Percentiles rank a stretch among this genome's conserved stretches.
These are phyloP conservation scores for Chimonanthus praecox DNA, from an alignment of 164 flowering plant species.

Conservation along the genomic window DNA sequence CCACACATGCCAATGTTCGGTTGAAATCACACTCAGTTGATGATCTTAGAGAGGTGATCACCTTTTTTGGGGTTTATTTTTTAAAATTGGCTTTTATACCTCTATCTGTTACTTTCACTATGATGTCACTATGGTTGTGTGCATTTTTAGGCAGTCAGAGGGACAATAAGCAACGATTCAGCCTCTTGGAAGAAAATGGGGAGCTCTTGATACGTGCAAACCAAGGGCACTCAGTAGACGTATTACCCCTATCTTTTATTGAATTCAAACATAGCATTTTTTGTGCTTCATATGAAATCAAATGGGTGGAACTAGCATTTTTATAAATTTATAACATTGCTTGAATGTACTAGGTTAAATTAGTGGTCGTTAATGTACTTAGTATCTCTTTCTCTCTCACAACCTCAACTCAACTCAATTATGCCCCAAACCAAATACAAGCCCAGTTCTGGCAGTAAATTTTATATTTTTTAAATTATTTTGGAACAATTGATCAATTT, in stretches of 20 bases:
- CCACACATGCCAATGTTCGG: slow-evolving; percentile 66
- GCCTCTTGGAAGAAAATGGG: slow-evolving; percentile 77
- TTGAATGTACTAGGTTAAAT: no score
- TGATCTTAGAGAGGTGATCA: slow-evolving; percentile 71
- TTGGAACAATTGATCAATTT: no score
- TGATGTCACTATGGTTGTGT: neutral
- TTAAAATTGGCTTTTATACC: neutral
- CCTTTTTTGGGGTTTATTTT: neutral
- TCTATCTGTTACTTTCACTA: neutral
- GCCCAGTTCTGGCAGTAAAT: no score
- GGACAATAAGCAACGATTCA: slow-evolving; percentile 83
- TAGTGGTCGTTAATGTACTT: no score
- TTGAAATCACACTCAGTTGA: slow-evolving; percentile 63
- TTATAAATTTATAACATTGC: no score
- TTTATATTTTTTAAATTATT: no score
- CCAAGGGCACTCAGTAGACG: slow-evolving; percentile 84
- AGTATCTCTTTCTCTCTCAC: no score
- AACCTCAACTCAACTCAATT: no score
- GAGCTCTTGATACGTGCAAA: slow-evolving; percentile 91
- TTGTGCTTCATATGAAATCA: neutral
- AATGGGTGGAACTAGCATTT: neutral
- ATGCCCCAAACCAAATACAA: no score
- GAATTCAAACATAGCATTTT: neutral
- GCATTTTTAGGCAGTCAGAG: slow-evolving; percentile 61
- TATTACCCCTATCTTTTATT: slow-evolving; percentile 15